These are phyloP conservation scores for Kluyveromyces wickerhamii DNA, from an alignment of 805 yeast species.

Conservation along the genomic window DNA sequence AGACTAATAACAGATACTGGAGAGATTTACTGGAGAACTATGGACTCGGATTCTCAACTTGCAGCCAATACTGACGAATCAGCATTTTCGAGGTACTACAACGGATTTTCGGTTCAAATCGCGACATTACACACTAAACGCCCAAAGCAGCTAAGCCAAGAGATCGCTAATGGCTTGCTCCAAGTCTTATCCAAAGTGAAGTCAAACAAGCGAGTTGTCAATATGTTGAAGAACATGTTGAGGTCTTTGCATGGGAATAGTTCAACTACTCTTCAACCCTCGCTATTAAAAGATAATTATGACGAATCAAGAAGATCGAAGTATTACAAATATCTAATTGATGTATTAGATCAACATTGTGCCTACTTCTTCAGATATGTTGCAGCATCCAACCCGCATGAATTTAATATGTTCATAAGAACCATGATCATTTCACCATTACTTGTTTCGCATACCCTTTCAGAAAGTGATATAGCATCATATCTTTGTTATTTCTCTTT, in stretches of 20 bases:
- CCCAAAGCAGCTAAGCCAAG: slow-evolving; percentile 26
- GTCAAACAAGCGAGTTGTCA: slow-evolving; percentile 27
- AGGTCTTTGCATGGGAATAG: slow-evolving; percentile 9
- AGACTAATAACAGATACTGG: slow-evolving; percentile 35
- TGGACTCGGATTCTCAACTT: slow-evolving; percentile 19
- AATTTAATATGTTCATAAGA: slow-evolving; percentile 32
- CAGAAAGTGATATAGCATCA: slow-evolving; percentile 34
- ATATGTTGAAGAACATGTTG: slow-evolving; percentile 28
- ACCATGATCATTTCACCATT: slow-evolving; percentile 17
- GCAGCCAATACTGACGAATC: slow-evolving; percentile 14
- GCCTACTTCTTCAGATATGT: slow-evolving; percentile 38
- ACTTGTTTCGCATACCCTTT: slow-evolving; percentile 28
- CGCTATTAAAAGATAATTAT: neutral
- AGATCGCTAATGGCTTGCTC: slow-evolving; percentile 24
- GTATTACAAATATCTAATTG: slow-evolving; percentile 3
- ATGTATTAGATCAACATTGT: slow-evolving; percentile 32
- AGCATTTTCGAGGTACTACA: slow-evolving; percentile 17
- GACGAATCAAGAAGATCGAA: neutral
- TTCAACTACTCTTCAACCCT: neutral
- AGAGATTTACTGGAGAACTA: slow-evolving; percentile 33
- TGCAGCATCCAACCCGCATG: slow-evolving; percentile 44
- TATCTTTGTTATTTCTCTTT: slow-evolving; percentile 40
- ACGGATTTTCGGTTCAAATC: slow-evolving; percentile 29
- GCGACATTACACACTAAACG: slow-evolving; percentile 29
- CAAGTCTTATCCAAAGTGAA: slow-evolving; percentile 25